Evolutionary conservation across 169 alveolate species (phyloP), one percentile per base, ranked within the genome.

Genomic region (Plasmodium yoelii): DNA sequence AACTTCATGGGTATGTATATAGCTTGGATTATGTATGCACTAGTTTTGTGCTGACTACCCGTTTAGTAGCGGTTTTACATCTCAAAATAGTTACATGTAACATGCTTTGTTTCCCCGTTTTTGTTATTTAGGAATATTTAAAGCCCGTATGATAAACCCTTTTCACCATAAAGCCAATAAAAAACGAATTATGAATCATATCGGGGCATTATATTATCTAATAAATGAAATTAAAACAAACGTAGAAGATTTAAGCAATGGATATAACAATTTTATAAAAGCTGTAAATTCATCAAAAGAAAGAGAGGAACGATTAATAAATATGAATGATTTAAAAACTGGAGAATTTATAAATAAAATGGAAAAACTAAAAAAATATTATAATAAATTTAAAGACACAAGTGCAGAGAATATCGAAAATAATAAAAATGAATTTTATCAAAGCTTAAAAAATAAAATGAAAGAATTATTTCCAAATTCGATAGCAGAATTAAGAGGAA

Each of bases 401-500:
- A 65, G 51, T n/a, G 80, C 51, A 15, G 89, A 80, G 3, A 51
- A 49, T 51, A 44, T 80, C 3, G 67, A 80, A 44, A 65, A 65
- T 1, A 80, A 80, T 53, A 80, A 80, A 59, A 39, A 80, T 19
- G 80, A 80, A 8, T 80, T 80, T 46, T 15, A 80, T 12, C 26
- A 59, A 28, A 80, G 59, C 0, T 65, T 80, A 13, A 80, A 64
- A 26, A 65, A 1, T 13, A 80, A 42, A 7, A 67, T 80, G 51
- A 55, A 80, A 5, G 89, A 49, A 15, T 65, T 80, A 8, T 80
- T 80, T 57, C n/a, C 26, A 10, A 49, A 63, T 9, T n/a, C 77
- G 10, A 44, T 80, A 22, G 55, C 26, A n/a, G 89, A 80, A 26
- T 65, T 80, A 59, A 63, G 55, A 65, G 89, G 89, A 15, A 65